Conservation (phyloP, 2,329 filamentous ascomycete genomes). For the Fusarium camptoceras region DNA sequence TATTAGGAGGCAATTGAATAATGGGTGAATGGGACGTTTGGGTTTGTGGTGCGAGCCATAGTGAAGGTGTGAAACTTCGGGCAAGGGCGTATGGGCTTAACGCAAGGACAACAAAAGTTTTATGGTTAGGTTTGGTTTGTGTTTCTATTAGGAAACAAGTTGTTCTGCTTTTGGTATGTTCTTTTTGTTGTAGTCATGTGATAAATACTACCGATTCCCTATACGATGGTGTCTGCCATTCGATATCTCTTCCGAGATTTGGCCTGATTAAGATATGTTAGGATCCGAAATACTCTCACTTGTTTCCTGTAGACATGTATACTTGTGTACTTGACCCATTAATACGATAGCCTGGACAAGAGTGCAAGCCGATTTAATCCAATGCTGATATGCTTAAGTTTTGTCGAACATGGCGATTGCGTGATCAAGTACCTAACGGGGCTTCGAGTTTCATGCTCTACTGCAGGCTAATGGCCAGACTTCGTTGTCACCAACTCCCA, state of each 20-base stretch:
- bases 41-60: slow-evolving; percentile 21
- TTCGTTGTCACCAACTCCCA: neutral
- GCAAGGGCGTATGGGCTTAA: slow-evolving; percentile 37
- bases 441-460: neutral
- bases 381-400: neutral
- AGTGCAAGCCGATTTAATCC: neutral
- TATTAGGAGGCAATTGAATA: slow-evolving; percentile 16
- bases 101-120: slow-evolving; percentile 29
- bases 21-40: slow-evolving; percentile 26
- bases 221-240: neutral
- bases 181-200: slow-evolving; percentile 9
- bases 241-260: neutral
- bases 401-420: neutral
- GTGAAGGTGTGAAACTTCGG: slow-evolving; percentile 21
- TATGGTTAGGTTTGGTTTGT: slow-evolving; percentile 11
- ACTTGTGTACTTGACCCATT: neutral
- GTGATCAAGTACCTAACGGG: neutral
- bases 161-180: neutral
- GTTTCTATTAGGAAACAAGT: slow-evolving; percentile 11
- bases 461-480: neutral
- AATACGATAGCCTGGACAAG: neutral
- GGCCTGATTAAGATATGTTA: neutral
- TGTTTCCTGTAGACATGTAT: neutral
- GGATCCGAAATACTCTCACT: neutral
- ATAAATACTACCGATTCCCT: slow-evolving; percentile 7